A percentile compares a stretch with the other conserved stretches of the same genome.
Evolutionary conservation across 2,329 filamentous ascomycete genomes (phyloP).

Genomic region (Cladosporium sp.): DNA sequence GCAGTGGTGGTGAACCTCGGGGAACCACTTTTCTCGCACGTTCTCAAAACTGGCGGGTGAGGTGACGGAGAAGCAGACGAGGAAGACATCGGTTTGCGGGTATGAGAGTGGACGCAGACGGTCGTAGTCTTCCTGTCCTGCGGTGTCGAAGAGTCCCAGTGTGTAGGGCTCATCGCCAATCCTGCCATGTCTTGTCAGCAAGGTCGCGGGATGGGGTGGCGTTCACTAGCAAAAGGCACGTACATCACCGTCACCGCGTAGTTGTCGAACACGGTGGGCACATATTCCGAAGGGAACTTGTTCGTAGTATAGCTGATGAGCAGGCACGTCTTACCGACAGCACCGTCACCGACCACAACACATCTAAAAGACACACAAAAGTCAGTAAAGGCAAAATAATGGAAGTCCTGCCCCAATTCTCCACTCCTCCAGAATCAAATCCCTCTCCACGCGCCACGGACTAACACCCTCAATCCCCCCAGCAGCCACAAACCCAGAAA

Average conservation of each 20-base stretch:
- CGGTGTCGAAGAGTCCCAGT: conserved; percentile 94
- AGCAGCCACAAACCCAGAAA: too few species aligned
- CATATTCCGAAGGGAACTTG: conserved; percentile 99
- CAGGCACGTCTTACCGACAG: conserved; percentile 97
- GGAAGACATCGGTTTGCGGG: conserved; percentile 96
- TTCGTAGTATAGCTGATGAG: conserved; percentile 99
- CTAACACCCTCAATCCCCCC: too few species aligned
- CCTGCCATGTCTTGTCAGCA: not conserved
- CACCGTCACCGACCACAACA: conserved; percentile 98
- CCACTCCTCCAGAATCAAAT: too few species aligned
- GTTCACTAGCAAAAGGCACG: too few species aligned
- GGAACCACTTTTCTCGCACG: conserved; percentile 98
- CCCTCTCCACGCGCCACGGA: too few species aligned
- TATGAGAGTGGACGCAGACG: conserved; percentile 94
- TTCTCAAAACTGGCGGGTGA: conserved; percentile 98
- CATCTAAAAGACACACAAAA: conserved; percentile 48
- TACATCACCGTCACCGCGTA: conserved; percentile 99
- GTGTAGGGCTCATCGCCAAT: conserved; percentile 99
- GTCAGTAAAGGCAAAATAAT: too few species aligned
- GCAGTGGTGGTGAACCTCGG: conserved; percentile 97
- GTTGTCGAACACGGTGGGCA: conserved; percentile 98
- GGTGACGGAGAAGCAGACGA: conserved; percentile 98
- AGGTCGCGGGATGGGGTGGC: too few species aligned
- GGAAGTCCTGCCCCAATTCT: too few species aligned
- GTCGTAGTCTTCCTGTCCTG: conserved; percentile 99